These are phyloP conservation scores for Carnegiea gigantea DNA, from an alignment of 179 eudicot species.

Conservation along the genomic window DNA sequence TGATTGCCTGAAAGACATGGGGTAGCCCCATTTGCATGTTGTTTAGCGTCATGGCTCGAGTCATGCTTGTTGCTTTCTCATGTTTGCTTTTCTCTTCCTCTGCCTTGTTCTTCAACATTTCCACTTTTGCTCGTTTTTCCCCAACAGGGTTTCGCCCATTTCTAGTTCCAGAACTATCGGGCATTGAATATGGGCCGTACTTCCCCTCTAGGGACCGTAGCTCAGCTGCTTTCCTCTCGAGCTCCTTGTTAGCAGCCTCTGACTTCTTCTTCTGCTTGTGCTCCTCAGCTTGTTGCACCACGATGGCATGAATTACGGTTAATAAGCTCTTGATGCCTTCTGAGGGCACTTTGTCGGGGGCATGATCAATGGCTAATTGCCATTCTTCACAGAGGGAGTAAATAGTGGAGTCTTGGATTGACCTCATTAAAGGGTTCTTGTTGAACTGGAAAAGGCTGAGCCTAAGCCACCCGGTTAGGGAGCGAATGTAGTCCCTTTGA, in stretches of 20 bases:
- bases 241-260: constrained; percentile 68
- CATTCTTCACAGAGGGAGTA: constrained; percentile 90
- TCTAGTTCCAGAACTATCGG: constrained; percentile 33
- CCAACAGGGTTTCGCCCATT: constrained; percentile 50
- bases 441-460: constrained; percentile 82
- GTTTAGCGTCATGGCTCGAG: constrained; percentile 77
- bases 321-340: constrained; percentile 80
- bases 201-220: constrained; percentile 64
- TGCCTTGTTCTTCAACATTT: constrained; percentile 50
- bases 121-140: constrained; percentile 70
- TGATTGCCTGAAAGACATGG: constrained; percentile 84
- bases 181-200: constrained; percentile 54
- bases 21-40: constrained; percentile 88
- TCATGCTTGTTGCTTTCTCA: constrained; percentile 69
- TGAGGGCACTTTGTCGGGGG: constrained; percentile 89
- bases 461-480: constrained; percentile 93
- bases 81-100: constrained; percentile 85
- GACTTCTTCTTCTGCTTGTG: constrained; percentile 77
- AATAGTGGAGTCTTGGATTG: constrained; percentile 66
- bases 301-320: constrained; percentile 69
- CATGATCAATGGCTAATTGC: constrained; percentile 67
- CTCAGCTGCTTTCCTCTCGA: constrained; percentile 62
- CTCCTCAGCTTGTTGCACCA: constrained; percentile 76
- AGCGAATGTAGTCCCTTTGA: constrained; percentile 70
- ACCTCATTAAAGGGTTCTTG: constrained; percentile 46